phyloP scores from a whole-genome alignment of 305 asterid genomes.

The Solanum hybrid region DNA sequence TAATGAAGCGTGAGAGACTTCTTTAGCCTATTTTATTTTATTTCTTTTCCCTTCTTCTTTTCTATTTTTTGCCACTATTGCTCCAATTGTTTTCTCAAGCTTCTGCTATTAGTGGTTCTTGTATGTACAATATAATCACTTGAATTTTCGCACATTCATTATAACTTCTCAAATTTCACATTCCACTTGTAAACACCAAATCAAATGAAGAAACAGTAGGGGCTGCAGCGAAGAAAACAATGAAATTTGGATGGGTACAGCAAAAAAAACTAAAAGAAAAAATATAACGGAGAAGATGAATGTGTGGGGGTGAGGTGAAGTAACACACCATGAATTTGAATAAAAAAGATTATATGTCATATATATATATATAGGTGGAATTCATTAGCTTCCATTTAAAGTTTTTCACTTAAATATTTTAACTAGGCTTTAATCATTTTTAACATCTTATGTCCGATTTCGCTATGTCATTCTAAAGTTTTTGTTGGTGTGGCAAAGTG shows the following conservation, averaged over 20 bases:
- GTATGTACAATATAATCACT: not conserved
- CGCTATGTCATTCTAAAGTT: not conserved
- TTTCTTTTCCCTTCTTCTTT: not conserved
- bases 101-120: not conserved
- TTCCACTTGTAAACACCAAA: not conserved
- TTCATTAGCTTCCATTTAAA: not conserved
- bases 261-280: not conserved
- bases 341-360: too few species aligned
- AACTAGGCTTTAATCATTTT: not conserved
- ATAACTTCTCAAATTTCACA: not conserved
- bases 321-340: not conserved
- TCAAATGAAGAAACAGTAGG: not conserved
- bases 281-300: not conserved
- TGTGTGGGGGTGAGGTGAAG: not conserved
- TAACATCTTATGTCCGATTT: not conserved
- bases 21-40: not conserved
- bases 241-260: not conserved
- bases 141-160: not conserved
- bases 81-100: not conserved
- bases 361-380: too few species aligned
- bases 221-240: not conserved
- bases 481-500: not conserved
- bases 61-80: not conserved
- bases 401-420: not conserved
- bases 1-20: not conserved